Conservation (phyloP, 495 filamentous ascomycete species). For the Margaritispora aquatica region DNA sequence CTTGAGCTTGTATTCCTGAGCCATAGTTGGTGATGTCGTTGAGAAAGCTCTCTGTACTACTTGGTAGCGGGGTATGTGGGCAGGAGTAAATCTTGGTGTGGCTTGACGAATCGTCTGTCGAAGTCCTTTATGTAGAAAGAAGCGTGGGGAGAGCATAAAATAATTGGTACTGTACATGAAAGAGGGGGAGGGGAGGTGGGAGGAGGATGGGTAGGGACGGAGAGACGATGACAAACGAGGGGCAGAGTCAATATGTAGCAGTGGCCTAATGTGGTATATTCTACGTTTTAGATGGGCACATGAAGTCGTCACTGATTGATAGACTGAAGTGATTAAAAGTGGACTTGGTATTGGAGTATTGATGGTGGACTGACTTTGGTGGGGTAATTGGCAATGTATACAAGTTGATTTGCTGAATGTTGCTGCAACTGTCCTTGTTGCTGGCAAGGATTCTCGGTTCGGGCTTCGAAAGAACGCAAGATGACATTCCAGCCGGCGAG, state of each 20-base stretch:
- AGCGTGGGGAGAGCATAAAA: constrained; percentile 11
- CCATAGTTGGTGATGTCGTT: constrained; percentile 34
- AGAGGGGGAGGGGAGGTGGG: too few species aligned
- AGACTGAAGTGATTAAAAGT: neutral
- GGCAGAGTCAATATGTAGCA: neutral
- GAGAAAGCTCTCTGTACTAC: constrained; percentile 11
- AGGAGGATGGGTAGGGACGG: neutral
- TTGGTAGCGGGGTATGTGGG: constrained; percentile 4
- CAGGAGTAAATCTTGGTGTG: constrained; percentile 8
- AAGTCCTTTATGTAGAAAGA: constrained; percentile 6
- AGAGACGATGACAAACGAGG: neutral
- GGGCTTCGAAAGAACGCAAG: too few species aligned
- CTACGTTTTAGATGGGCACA: too few species aligned
- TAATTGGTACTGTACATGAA: neutral
- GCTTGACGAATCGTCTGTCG: constrained; percentile 5
- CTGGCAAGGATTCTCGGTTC: neutral
- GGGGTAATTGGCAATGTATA: neutral
- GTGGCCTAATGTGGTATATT: neutral
- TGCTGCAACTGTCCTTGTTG: neutral
- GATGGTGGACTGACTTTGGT: too few species aligned
- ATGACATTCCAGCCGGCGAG: too few species aligned
- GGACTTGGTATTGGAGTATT: too few species aligned
- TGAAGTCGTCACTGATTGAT: neutral
- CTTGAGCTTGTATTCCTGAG: constrained; percentile 82
- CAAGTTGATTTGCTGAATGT: neutral